Evolutionary conservation across 257 asterid species (phyloP), one percentile per base, ranked within the genome.

Genomic region (Ocimum tenuiflorum): DNA sequence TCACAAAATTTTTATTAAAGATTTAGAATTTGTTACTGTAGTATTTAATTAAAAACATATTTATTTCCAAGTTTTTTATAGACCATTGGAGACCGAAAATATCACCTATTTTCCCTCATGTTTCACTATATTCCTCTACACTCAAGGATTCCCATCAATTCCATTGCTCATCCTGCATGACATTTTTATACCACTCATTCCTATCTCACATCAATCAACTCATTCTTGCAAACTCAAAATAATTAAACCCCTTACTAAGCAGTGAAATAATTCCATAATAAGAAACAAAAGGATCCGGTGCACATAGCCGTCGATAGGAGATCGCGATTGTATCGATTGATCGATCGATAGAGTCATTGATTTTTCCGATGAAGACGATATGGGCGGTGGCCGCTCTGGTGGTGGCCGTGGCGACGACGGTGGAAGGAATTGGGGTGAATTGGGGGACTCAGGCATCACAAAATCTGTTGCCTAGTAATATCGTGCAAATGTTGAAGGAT

Each of bases 381-480:
- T 63, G 75, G 75, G 49, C 11, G 0, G 47, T 13, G 1, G 58
- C 29, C 19, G 17, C 50, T 22, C 14, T 29, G 12, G 48, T 0
- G 10, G 43, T 33, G 46, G 35, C 10, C 63, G 51, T 41, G 58
- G 42, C 20, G 63, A 54, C 71, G 4, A 3, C 29, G 72, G 58
- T 23, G 19, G 72, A 87, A 20, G 80, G 84, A 54, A 56, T 89
- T 0, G 96, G 96, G 5, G 89, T 85, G 19, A 89, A 87, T 20
- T 89, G 95, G 95, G 96, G 96, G 33, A 82, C 86, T 1, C 96
- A 87, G 15, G 81, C 96, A 1, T 60, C 96, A 0, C 91, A 87
- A 9, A 69, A 59, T 29, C 29, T 89, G 41, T 60, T 70, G 11
- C 91, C 96, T 0, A 7, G 33, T 0, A 7, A 20, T 14, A 70